Evolutionary conservation across 176 grass and related monocot genomes (phyloP).

Genomic region (Paspalum notatum): DNA sequence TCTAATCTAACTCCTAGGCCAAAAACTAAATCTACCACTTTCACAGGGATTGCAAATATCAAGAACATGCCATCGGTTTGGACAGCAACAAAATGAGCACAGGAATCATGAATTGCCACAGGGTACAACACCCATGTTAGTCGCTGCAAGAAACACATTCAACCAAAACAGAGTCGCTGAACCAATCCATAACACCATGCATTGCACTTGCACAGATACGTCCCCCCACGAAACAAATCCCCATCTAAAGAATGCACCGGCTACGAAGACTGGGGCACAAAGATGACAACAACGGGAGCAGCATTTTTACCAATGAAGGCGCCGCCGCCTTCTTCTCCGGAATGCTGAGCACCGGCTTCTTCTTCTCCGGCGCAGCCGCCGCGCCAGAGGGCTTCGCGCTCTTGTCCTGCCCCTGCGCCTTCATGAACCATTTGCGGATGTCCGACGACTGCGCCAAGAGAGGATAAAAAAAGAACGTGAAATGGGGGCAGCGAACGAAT

Average conservation of each 20-base stretch:
- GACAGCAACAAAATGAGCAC: background rate
- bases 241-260: background rate
- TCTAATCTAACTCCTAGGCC: background rate
- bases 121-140: no score
- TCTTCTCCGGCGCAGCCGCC: background rate
- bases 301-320: conserved; percentile 39
- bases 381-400: conserved; percentile 43
- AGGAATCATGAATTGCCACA: background rate
- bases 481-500: background rate
- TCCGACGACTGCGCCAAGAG: conserved; percentile 73
- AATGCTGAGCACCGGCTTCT: conserved; percentile 67
- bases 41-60: background rate
- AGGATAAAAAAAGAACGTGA: conserved; percentile 10
- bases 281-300: background rate
- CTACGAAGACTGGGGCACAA: background rate
- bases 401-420: conserved; percentile 79
- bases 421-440: conserved; percentile 99
- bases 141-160: background rate
- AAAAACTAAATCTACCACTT: background rate
- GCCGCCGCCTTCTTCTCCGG: conserved; percentile 60
- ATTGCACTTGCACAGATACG: background rate
- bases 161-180: background rate
- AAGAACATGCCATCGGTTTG: background rate
- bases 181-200: background rate
- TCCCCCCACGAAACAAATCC: background rate